A percentile compares a stretch with the other conserved stretches of the same genome.
These are phyloP conservation scores for Letharia columbiana DNA, from an alignment of 495 filamentous ascomycete species.

Conservation along the genomic window DNA sequence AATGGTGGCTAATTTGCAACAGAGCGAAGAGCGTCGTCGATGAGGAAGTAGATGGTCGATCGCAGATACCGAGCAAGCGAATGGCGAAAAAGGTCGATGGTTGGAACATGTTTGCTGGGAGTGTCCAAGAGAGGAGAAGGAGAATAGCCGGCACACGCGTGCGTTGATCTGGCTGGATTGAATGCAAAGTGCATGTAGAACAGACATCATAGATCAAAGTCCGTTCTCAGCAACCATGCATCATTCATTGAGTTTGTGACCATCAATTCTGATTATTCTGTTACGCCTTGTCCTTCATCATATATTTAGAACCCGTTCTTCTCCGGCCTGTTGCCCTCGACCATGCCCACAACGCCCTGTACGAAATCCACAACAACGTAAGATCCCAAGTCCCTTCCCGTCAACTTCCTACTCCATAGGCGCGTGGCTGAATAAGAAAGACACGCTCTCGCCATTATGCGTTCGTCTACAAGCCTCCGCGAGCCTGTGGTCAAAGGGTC, in stretches of 20 bases:
- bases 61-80: background rate
- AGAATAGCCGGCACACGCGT: slow-evolving; percentile 12
- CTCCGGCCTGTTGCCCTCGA: background rate
- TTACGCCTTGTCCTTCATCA: background rate
- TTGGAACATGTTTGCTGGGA: background rate
- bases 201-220: slow-evolving; percentile 17
- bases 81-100: slow-evolving; percentile 1
- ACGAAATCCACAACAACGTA: background rate
- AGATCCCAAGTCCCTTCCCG: slow-evolving; percentile 11
- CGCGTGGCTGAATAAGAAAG: slow-evolving; percentile 90
- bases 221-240: slow-evolving; percentile 1
- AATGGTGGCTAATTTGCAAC: slow-evolving; percentile 6
- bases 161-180: slow-evolving; percentile 5
- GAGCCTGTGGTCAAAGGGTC: background rate
- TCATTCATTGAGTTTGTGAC: background rate
- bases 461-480: slow-evolving; percentile 64
- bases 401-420: slow-evolving; percentile 32
- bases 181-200: slow-evolving; percentile 19
- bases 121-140: background rate
- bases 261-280: background rate
- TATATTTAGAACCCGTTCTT: background rate
- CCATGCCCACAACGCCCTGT: background rate
- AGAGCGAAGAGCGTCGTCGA: slow-evolving; percentile 86
- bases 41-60: slow-evolving; percentile 66
- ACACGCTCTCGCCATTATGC: slow-evolving; percentile 91